Conservation (phyloP, 2,329 filamentous ascomycete genomes). For the Didymella pomorum region DNA sequence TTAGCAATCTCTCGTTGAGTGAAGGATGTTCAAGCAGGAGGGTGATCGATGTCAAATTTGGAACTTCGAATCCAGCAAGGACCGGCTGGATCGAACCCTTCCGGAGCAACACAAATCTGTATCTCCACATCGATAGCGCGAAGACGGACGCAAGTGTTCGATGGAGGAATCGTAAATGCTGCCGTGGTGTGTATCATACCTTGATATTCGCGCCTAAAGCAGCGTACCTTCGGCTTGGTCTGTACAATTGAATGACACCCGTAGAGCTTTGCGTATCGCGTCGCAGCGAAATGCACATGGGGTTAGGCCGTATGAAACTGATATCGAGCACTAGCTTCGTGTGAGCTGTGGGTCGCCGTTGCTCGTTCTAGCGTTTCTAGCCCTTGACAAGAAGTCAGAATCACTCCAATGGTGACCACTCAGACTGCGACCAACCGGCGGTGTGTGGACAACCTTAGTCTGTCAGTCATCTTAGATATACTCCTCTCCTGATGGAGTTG, state of each 20-base stretch:
- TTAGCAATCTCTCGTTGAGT: not conserved
- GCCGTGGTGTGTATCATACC: not conserved
- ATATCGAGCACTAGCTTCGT: not conserved
- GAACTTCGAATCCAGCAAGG: not conserved
- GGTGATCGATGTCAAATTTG: slow-evolving; percentile 11
- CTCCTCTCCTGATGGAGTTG: not conserved
- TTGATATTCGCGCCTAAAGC: not conserved
- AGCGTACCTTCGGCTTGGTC: not conserved
- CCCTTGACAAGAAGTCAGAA: not conserved
- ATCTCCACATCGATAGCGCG: not conserved
- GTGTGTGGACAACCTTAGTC: not conserved
- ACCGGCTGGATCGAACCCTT: not conserved
- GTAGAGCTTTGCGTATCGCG: not conserved
- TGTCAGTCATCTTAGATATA: too few species aligned
- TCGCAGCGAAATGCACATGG: not conserved
- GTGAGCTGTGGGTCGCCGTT: not conserved
- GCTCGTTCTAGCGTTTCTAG: not conserved
- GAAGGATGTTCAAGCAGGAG: slow-evolving; percentile 3
- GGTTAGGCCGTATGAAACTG: not conserved
- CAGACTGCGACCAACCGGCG: not conserved
- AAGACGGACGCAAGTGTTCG: not conserved
- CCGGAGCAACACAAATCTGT: not conserved
- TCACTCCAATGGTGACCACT: not conserved
- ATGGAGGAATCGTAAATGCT: not conserved
- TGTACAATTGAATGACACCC: not conserved